Evolutionary conservation across 164 flowering plant genomes (phyloP), one percentile per base, ranked within the genome.

Genomic region (Tinospora cordifolia): DNA sequence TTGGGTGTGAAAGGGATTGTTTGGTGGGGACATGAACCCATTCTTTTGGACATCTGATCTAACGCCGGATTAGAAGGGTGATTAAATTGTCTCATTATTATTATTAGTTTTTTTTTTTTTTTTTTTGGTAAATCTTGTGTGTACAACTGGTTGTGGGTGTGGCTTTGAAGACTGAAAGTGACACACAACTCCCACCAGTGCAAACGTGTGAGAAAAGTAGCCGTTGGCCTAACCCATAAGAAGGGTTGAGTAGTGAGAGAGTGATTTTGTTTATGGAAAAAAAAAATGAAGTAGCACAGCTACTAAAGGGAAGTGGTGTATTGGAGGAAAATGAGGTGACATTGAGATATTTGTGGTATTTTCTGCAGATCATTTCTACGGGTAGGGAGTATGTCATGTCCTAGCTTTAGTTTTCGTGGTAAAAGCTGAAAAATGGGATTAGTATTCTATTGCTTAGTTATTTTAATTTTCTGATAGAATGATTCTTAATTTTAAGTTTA

Each of bases 41-140:
- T 10, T 51, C 64, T 63, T 63, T 57, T 70, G 44, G 81, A 71
- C 78, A 71, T 70, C 75, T 79, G 73, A 73, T 73, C 76, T 65
- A 60, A 63, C 73, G 70, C 75, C 77, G 77, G 72, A 69, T 68
- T 71, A 39, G 34, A 40, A 40, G 72, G 78, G 36, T 41, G 66
- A 58, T 44, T 24, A 14, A 70, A 54, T 54, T 54, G 39, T 44
- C 57, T 62, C 59, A 14, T 8, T n/a, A 25, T 60, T 26, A 63
- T 57, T 71, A 41, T 62, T 19, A 63, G 46, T 44, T 39, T 36
- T 64, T 14, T 39, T 65, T 24, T n/a, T n/a, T 30, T 30, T 30
- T 1, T 30, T 30, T 30, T 30, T 30, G 2, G 3, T 4, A 30
- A 30, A 4, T 30, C 36, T 30, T 30, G 36, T 30, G 36, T 30